These are phyloP conservation scores for Ustilago hordei DNA, from an alignment of 1,284 basidiomycete genomes.

Conservation along the genomic window DNA sequence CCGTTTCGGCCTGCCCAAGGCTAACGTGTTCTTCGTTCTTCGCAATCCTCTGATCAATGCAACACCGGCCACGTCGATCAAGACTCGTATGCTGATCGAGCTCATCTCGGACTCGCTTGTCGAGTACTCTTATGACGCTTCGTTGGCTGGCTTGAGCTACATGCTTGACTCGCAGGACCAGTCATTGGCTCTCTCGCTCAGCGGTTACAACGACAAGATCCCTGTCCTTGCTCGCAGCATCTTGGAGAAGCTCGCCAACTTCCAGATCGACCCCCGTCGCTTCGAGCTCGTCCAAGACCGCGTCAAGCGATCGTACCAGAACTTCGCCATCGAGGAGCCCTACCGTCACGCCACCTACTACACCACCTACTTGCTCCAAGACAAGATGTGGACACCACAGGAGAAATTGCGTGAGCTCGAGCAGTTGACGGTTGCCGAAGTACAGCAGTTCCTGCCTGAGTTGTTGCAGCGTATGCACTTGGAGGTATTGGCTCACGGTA, in stretches of 20 bases:
- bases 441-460: conserved; percentile 77
- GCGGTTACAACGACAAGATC: conserved; percentile 96
- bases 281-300: conserved; percentile 88
- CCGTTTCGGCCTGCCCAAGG: conserved; percentile 68
- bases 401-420: conserved; percentile 83
- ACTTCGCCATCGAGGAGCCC: conserved; percentile 87
- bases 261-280: conserved; percentile 79
- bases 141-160: conserved; percentile 88
- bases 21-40: conserved; percentile 65
- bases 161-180: conserved; percentile 77
- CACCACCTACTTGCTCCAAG: conserved; percentile 78
- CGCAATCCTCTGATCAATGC: conserved; percentile 69
- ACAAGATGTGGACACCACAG: conserved; percentile 81
- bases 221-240: conserved; percentile 81
- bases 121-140: conserved; percentile 93
- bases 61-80: conserved; percentile 70
- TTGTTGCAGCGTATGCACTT: conserved; percentile 80
- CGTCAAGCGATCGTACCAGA: conserved; percentile 72
- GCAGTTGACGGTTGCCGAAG: conserved; percentile 80
- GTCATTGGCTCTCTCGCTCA: conserved; percentile 79
- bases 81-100: conserved; percentile 80
- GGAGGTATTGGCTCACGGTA: conserved; percentile 85
- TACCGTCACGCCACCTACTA: conserved; percentile 86
- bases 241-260: conserved; percentile 78
- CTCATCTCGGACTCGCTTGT: conserved; percentile 88